A percentile compares a stretch with the other conserved stretches of the same genome.
These are phyloP conservation scores for Skeletonema grethae DNA, from an alignment of 108 stramenopile species.

Conservation along the genomic window DNA sequence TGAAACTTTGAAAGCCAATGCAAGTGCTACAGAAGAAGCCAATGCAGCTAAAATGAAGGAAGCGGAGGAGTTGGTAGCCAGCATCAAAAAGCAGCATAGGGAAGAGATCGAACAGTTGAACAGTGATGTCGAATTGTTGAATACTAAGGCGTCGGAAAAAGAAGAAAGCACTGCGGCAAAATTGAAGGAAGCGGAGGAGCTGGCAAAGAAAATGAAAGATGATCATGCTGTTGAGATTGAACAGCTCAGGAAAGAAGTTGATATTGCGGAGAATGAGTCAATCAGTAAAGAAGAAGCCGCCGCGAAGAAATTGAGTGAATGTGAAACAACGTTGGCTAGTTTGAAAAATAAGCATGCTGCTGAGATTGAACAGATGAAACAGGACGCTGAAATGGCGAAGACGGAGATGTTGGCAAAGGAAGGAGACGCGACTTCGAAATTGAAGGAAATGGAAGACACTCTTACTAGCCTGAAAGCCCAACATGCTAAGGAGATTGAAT, in stretches of 20 bases:
- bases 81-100: neutral
- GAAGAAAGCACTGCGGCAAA: neutral
- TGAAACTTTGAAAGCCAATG: neutral
- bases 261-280: neutral
- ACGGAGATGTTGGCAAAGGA: neutral
- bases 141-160: neutral
- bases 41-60: neutral
- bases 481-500: neutral
- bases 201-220: neutral
- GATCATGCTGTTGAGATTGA: neutral
- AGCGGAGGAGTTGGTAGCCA: neutral
- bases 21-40: neutral
- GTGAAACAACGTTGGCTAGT: neutral
- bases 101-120: neutral
- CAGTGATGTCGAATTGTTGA: neutral
- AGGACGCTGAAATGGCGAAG: neutral
- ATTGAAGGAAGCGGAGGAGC: neutral
- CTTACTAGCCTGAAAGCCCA: neutral
- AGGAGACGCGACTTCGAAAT: neutral
- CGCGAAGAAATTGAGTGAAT: neutral
- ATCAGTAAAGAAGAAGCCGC: neutral
- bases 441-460: neutral
- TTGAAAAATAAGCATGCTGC: neutral
- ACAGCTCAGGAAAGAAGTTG: neutral
- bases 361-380: neutral